Percentiles rank a stretch among this genome's conserved stretches.
phyloP scores from a whole-genome alignment of 208 protist genomes.

The Herpetomonas tarakana region DNA sequence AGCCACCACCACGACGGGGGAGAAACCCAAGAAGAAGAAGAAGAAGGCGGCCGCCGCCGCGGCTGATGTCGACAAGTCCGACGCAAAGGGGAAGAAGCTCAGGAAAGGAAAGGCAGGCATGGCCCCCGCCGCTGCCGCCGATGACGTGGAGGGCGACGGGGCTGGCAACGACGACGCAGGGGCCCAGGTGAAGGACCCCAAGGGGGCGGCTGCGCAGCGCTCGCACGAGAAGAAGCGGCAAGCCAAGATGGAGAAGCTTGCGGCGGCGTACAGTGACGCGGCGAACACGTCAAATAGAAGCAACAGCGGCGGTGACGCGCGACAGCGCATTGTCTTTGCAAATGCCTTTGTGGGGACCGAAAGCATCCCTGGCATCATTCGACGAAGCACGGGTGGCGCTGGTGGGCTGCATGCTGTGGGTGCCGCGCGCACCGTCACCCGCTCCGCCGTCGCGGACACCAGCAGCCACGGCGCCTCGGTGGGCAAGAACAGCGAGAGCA shows the following conservation, averaged over 20 bases:
- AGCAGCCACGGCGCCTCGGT: no score
- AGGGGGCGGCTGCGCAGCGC: no score
- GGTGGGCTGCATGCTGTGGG: not conserved
- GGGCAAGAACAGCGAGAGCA: no score
- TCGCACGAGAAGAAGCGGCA: not conserved
- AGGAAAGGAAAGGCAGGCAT: not conserved
- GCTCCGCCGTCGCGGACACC: no score
- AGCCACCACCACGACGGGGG: no score
- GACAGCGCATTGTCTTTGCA: not conserved
- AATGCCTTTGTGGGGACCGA: not conserved
- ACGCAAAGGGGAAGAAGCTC: not conserved
- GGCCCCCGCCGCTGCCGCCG: not conserved
- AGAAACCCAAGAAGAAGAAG: not conserved
- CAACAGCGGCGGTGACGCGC: not conserved
- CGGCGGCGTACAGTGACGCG: not conserved
- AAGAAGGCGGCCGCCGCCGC: not conserved
- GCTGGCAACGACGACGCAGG: not conserved
- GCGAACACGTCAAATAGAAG: no score
- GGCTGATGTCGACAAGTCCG: conserved; percentile 1
- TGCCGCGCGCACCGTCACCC: no score
- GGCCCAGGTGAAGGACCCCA: not conserved
- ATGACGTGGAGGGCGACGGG: not conserved
- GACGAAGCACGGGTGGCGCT: not conserved
- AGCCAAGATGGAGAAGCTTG: not conserved
- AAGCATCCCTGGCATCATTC: not conserved